phyloP scores from a whole-genome alignment of 2,329 filamentous ascomycete genomes.

The Ploettnerulaceae sp. region DNA sequence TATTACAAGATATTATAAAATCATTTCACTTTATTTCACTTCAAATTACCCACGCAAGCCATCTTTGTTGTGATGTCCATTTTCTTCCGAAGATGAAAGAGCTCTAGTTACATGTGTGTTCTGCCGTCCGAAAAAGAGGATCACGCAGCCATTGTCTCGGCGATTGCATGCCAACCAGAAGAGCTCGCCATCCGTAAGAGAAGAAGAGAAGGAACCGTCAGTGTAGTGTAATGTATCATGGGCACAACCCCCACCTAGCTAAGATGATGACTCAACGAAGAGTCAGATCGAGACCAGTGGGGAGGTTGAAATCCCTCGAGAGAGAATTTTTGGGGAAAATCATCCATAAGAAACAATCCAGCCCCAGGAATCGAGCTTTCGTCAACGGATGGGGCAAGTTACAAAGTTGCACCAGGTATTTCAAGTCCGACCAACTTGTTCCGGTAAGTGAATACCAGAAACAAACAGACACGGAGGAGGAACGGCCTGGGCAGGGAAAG shows the following conservation, averaged over 20 bases:
- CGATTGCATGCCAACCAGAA: conserved; percentile 1
- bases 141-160: neutral
- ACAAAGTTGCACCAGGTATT: conserved; percentile 20
- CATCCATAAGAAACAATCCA: too few species aligned
- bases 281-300: neutral
- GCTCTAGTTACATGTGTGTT: conserved; percentile 7
- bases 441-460: neutral
- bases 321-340: conserved; percentile 15
- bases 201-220: conserved; percentile 1
- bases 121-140: neutral
- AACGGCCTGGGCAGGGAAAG: conserved; percentile 5
- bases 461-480: neutral
- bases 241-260: neutral
- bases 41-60: neutral
- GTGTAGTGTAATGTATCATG: conserved; percentile 4
- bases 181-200: neutral
- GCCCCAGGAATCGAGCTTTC: neutral
- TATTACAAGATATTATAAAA: too few species aligned
- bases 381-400: conserved; percentile 13
- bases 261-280: neutral
- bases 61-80: neutral
- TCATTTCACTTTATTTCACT: neutral
- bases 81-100: neutral
- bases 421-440: neutral
- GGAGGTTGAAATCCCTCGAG: conserved; percentile 6